These are phyloP conservation scores for Vitis rupestris DNA, from an alignment of 164 flowering plant genomes.

Conservation along the genomic window DNA sequence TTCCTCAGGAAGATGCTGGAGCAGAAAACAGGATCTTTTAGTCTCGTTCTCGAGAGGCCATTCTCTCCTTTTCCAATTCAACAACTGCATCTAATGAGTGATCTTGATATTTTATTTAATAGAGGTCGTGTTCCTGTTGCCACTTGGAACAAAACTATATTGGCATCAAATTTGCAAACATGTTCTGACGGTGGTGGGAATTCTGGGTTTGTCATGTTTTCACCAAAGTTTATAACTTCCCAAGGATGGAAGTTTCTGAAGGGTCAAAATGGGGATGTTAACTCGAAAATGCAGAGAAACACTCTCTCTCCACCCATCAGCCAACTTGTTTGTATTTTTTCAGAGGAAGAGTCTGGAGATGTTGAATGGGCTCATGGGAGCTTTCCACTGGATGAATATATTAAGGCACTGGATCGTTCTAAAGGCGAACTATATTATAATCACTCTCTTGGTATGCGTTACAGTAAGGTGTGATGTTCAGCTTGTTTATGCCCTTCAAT, in stretches of 20 bases:
- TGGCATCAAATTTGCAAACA: slow-evolving; percentile 48
- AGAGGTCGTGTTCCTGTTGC: slow-evolving; percentile 68
- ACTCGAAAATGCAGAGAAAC: slow-evolving; percentile 23
- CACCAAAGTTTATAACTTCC: slow-evolving; percentile 53
- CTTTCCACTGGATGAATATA: slow-evolving; percentile 87
- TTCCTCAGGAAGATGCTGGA: slow-evolving; percentile 64
- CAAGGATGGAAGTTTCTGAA: slow-evolving; percentile 57
- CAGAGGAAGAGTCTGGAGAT: slow-evolving; percentile 61
- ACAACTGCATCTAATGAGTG: slow-evolving; percentile 47
- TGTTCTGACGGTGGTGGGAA: slow-evolving; percentile 52
- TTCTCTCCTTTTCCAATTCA: slow-evolving; percentile 85
- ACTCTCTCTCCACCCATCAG: slow-evolving; percentile 28
- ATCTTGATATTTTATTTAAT: slow-evolving; percentile 56
- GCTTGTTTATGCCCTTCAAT: slow-evolving; percentile 3
- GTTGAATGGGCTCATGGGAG: slow-evolving; percentile 89
- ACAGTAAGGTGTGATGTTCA: slow-evolving; percentile 69
- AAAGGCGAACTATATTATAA: slow-evolving; percentile 82
- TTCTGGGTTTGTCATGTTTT: slow-evolving; percentile 68
- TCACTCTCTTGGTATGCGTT: slow-evolving; percentile 87
- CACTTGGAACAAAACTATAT: slow-evolving; percentile 56
- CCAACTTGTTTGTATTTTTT: slow-evolving; percentile 59
- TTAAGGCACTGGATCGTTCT: slow-evolving; percentile 83
- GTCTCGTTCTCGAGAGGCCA: slow-evolving; percentile 87
- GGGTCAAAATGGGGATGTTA: slow-evolving; percentile 29
- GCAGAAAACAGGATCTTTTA: slow-evolving; percentile 59